Conservation (phyloP, 2,329 filamentous ascomycete species). For the Davidsoniella eucalypti region DNA sequence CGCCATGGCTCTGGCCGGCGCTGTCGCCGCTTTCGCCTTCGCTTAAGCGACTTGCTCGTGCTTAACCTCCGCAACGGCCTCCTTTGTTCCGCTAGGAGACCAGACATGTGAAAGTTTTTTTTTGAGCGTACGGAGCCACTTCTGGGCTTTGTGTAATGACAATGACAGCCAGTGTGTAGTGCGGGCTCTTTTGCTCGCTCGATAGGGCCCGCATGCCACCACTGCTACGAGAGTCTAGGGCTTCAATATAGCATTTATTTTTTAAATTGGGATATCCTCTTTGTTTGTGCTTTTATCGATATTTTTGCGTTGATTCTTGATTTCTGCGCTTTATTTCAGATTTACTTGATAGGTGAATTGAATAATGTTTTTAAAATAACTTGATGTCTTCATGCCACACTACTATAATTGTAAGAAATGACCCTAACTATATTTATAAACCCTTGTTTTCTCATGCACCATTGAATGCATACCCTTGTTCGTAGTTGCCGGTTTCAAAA, state of each 20-base stretch:
- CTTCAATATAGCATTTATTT: conserved; percentile 13
- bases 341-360: background rate
- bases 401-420: no score
- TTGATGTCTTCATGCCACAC: background rate
- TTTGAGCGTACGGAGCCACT: conserved; percentile 11
- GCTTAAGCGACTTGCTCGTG: conserved; percentile 27
- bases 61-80: background rate
- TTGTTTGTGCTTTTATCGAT: conserved; percentile 11
- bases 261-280: conserved; percentile 12
- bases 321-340: background rate
- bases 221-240: conserved; percentile 11
- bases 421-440: no score
- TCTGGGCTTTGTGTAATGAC: conserved; percentile 12
- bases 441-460: no score
- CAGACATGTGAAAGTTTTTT: background rate
- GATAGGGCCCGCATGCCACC: background rate
- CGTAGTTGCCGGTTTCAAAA: no score
- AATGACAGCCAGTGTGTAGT: conserved; percentile 11
- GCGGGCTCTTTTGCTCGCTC: background rate
- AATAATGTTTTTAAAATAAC: background rate
- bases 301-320: background rate
- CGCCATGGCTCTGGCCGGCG: conserved; percentile 37
- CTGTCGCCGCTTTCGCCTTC: conserved; percentile 36
- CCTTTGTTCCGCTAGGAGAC: background rate
- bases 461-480: no score